Evolutionary conservation across 176 grass and related monocot species (phyloP).

Genomic region (Paspalum notatum): DNA sequence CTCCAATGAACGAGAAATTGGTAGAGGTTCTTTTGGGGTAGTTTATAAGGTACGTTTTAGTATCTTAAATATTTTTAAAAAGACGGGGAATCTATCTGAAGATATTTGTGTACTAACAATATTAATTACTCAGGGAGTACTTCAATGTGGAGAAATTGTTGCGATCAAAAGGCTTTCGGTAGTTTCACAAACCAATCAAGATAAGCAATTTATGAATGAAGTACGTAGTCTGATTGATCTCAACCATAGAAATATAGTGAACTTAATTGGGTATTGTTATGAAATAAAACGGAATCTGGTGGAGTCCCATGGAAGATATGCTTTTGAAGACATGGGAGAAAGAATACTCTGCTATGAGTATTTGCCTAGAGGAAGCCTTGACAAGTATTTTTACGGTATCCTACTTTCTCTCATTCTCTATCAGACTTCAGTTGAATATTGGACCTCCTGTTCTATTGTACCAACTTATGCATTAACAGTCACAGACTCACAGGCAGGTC

Average conservation of each 20-base stretch:
- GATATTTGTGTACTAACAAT: neutral
- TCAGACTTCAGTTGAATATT: neutral
- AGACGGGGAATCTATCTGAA: neutral
- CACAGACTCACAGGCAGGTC: neutral
- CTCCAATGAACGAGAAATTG: neutral
- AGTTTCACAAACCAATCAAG: neutral
- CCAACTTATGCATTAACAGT: neutral
- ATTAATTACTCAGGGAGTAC: slow-evolving; percentile 18
- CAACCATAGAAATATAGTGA: slow-evolving; percentile 30
- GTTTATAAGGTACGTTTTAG: slow-evolving; percentile 37
- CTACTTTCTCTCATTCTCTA: neutral
- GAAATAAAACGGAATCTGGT: slow-evolving; percentile 13
- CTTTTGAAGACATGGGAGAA: neutral
- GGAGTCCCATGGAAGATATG: neutral
- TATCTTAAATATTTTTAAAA: neutral
- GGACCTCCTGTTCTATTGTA: neutral
- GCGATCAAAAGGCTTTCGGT: slow-evolving; percentile 34
- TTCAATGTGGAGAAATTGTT: neutral
- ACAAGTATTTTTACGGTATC: slow-evolving; percentile 38
- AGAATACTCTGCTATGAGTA: slow-evolving; percentile 41
- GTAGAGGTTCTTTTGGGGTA: slow-evolving; percentile 28
- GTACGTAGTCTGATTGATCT: slow-evolving; percentile 10
- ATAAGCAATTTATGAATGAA: slow-evolving; percentile 31
- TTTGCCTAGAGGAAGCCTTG: slow-evolving; percentile 28
- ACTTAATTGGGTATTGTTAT: slow-evolving; percentile 33